Base-by-base conservation (phyloP, 2,329 filamentous ascomycete genomes). In the Diaporthe eres region DNA sequence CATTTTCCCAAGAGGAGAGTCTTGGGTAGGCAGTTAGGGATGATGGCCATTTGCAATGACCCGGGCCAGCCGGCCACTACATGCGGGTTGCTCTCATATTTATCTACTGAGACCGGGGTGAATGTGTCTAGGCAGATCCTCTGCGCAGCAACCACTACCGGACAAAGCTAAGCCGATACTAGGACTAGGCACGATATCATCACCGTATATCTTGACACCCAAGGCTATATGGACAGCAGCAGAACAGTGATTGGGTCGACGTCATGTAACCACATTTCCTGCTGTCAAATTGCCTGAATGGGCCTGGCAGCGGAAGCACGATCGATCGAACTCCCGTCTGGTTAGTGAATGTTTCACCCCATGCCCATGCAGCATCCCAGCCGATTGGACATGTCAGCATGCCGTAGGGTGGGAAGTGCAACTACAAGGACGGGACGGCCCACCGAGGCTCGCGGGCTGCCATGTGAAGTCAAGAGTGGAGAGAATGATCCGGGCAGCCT, bases 271-370 rank as follows among this genome's bases (percentile, higher is more conserved):
- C 63, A 37, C 19, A 12, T 47, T 39, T 39, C 42, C 47, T 68
- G 65, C 47, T 17, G 10, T 25, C 31, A 28, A 68, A 68, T 68
- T 68, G n/a, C 47, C 65, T 12, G 22, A 68, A 68, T 19, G 37
- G 65, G 65, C 47, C 47, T 68, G 47, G 65, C 65, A 68, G 65
- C 47, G 22, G 65, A 8, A 68, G 34, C 31, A 68, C 47, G 28
- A 68, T 53, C 65, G 65, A 53, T 68, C 65, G 65, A 68, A 68
- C 47, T 39, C 13, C 22, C 65, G 47, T 53, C 65, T 22, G n/a
- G 31, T 68, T 31, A 10, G n/a, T 34, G 47, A 53, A 28, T 28
- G 65, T 53, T 68, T 68, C 65, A 68, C 13, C 63, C 63, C 44
- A 51, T 51, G 44, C 31, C 12, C 63, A 53, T 68, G 47, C 22